Base-by-base conservation (phyloP, 257 asterid genomes). In the Voacanga thouarsii region DNA sequence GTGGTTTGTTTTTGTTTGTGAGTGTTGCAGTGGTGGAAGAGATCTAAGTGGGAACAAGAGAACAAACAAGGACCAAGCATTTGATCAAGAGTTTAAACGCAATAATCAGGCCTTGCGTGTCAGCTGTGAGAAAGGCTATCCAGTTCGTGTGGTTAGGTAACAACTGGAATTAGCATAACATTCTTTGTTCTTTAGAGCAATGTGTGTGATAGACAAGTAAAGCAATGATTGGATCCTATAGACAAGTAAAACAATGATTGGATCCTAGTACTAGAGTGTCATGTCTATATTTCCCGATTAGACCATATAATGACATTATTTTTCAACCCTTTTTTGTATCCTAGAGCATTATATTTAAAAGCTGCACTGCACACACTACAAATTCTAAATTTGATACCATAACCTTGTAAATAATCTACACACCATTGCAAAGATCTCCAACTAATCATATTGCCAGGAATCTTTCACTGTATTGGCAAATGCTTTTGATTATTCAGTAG, bases 101-200 rank as follows among this genome's bases (percentile, higher is more conserved):
- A 19, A 9, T 41, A 94, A 90, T 80, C 89, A 91, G 89, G 90
- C 97, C 65, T 82, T 94, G 83, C 88, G 92, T 75, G 86, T 92
- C 66, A 94, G 98, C 85, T 92, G 98, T 72, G 37, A 82, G 60
- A 88, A 89, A 79, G 97, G 98, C 65, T 92, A 92, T 85, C 97
- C 97, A 23, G 97, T 94, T 77, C 97, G 97, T 23, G 97, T 89
- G 49, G 88, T 92, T 61, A 92, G 97, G 97, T 94, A 84, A 76
- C 41, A 64, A 30, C 65, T 55, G 56, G 37, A 4, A 56, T 26
- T 5, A 50, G 50, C 43, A 56, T 43, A 30, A 9, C 28, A 43
- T 43, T 60, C 30, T 49, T 71, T 37, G 66, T 66, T 47, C 67
- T 12, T 37, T 6, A n/a, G n/a, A 23, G 7, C 3, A 60, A n/a